Evolutionary conservation across 169 alveolate genomes (phyloP).

Genomic region (Haemoproteus tartakovskyi): DNA sequence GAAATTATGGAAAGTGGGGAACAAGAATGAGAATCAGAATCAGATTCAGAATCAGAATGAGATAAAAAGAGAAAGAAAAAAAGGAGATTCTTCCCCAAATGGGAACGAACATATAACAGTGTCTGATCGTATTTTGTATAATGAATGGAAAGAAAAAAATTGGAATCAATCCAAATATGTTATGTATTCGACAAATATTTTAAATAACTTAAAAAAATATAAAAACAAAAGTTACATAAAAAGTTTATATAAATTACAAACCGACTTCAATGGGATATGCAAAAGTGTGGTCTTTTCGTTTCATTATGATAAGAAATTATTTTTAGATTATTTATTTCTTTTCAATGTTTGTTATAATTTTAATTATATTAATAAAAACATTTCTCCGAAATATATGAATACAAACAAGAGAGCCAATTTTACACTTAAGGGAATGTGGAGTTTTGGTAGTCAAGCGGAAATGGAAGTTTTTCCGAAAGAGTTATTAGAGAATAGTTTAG

Average conservation of each 20-base stretch:
- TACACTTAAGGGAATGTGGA: constrained; percentile 26
- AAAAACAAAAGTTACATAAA: constrained; percentile 7
- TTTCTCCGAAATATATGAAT: not conserved
- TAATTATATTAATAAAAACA: not conserved
- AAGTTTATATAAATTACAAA: constrained; percentile 39
- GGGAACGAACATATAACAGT: not conserved
- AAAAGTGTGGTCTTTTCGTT: not conserved
- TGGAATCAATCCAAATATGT: not conserved
- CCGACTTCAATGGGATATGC: constrained; percentile 23
- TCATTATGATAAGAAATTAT: constrained; percentile 4
- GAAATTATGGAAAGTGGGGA: too few relatives aligned
- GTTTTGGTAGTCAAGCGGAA: not conserved
- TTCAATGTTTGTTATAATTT: constrained; percentile 9
- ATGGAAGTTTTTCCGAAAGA: not conserved
- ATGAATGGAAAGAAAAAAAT: constrained; percentile 28
- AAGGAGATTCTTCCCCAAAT: too few relatives aligned
- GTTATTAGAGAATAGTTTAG: not conserved
- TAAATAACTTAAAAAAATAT: constrained; percentile 17
- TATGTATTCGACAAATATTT: constrained; percentile 37
- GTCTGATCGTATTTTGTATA: not conserved
- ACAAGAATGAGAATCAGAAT: too few relatives aligned
- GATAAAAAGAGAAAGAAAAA: not conserved
- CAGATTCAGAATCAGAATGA: too few relatives aligned
- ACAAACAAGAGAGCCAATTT: not conserved
- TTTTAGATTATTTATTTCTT: constrained; percentile 8